These are phyloP conservation scores for Gossypium ekmanianum DNA, from an alignment of 345 rosid genomes.

Conservation along the genomic window DNA sequence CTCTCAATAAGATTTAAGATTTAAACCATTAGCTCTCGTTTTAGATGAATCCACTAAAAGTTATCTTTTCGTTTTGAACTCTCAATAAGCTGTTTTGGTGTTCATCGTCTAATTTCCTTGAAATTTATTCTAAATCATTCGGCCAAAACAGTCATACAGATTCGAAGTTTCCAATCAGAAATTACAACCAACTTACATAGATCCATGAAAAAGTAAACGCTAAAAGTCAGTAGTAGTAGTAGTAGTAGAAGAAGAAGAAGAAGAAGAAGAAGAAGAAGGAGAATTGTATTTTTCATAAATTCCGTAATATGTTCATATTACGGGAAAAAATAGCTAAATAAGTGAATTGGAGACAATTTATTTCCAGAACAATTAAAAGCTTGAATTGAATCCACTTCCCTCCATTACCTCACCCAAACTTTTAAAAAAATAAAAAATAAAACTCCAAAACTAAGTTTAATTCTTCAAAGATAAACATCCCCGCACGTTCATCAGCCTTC, in stretches of 20 bases:
- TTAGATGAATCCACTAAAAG: neutral
- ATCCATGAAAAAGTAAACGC: constrained; percentile 14
- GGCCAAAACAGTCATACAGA: neutral
- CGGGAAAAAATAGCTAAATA: neutral
- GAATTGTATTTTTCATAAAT: neutral
- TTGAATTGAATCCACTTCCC: constrained; percentile 14
- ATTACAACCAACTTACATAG: neutral
- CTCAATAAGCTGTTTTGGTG: neutral
- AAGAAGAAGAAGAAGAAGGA: neutral
- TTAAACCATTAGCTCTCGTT: neutral
- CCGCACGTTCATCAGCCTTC: neutral
- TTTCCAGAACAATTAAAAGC: neutral
- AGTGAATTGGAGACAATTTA: neutral
- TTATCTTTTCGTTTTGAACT: neutral
- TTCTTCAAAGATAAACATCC: neutral
- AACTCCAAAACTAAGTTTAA: neutral
- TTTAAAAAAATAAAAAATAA: neutral
- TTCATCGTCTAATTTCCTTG: neutral
- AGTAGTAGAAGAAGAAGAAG: neutral
- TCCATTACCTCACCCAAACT: constrained; percentile 23
- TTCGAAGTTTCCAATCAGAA: neutral
- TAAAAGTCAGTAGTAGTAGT: neutral
- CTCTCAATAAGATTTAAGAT: neutral
- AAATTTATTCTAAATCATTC: constrained; percentile 1
- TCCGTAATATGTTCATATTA: neutral